Evolutionary conservation across 2,329 filamentous ascomycete genomes (phyloP).

Genomic region (Apiospora koreana): DNA sequence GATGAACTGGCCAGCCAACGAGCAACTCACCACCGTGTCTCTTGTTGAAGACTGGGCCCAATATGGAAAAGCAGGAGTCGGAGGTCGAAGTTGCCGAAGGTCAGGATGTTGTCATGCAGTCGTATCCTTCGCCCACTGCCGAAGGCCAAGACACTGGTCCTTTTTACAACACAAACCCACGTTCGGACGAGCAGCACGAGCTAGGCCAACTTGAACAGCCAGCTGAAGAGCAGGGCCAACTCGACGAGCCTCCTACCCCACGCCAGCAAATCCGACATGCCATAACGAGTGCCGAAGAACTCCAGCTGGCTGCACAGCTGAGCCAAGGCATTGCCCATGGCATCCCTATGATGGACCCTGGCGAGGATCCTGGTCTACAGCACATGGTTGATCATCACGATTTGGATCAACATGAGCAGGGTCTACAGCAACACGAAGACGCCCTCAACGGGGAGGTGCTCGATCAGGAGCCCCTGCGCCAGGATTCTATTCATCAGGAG

Average conservation of each 20-base stretch:
- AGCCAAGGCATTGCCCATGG: constrained; percentile 56
- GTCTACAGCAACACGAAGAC: constrained; percentile 21
- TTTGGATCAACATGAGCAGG: constrained; percentile 16
- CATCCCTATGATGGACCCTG: constrained; percentile 46
- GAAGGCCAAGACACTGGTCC: constrained; percentile 44
- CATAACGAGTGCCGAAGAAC: constrained; percentile 51
- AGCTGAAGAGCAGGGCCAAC: constrained; percentile 26
- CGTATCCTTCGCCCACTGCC: constrained; percentile 48
- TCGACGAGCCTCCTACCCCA: constrained; percentile 37
- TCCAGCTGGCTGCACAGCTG: constrained; percentile 59
- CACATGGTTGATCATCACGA: constrained; percentile 37
- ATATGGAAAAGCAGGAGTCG: neutral
- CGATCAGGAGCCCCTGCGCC: constrained; percentile 11
- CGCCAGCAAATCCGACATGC: constrained; percentile 45
- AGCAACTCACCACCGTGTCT: neutral
- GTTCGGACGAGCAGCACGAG: constrained; percentile 24
- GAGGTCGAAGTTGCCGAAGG: constrained; percentile 5
- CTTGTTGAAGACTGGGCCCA: neutral
- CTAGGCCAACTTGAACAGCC: constrained; percentile 21
- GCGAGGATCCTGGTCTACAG: constrained; percentile 44
- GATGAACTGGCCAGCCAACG: constrained; percentile 3
- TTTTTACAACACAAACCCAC: constrained; percentile 40
- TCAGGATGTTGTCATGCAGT: constrained; percentile 28
- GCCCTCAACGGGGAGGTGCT: constrained; percentile 19
- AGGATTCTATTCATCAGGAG: constrained; percentile 13